phyloP scores from a whole-genome alignment of 805 yeast genomes.

The Schwanniomyces polymorphus region DNA sequence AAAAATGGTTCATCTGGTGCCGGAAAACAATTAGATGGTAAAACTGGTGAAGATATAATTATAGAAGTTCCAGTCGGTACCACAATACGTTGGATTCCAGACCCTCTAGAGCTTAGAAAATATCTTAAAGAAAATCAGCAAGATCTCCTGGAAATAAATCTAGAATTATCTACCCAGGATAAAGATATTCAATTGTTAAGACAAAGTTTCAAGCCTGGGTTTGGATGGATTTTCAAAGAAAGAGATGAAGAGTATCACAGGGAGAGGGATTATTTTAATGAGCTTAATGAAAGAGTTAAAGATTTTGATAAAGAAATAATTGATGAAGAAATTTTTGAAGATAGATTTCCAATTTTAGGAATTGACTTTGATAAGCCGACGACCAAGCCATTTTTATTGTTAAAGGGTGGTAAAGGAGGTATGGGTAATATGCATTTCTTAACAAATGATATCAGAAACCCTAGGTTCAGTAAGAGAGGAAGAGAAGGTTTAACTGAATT shows the following conservation, averaged over 20 bases:
- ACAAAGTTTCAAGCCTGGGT: slow-evolving; percentile 62
- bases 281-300: slow-evolving; percentile 62
- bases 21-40: slow-evolving; percentile 82
- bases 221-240: slow-evolving; percentile 89
- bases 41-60: slow-evolving; percentile 73
- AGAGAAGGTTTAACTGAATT: slow-evolving; percentile 63
- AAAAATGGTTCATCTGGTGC: slow-evolving; percentile 71
- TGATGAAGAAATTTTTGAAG: slow-evolving; percentile 58
- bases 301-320: slow-evolving; percentile 61
- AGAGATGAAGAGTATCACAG: slow-evolving; percentile 69
- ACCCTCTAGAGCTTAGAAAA: slow-evolving; percentile 51
- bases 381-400: slow-evolving; percentile 62
- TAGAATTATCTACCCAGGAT: slow-evolving; percentile 31
- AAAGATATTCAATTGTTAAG: slow-evolving; percentile 56
- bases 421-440: slow-evolving; percentile 95
- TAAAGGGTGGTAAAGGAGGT: slow-evolving; percentile 92
- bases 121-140: slow-evolving; percentile 14
- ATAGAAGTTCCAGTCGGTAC: slow-evolving; percentile 94
- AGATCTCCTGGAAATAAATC: slow-evolving; percentile 19
- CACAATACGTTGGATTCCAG: slow-evolving; percentile 78
- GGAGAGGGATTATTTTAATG: slow-evolving; percentile 63
- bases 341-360: slow-evolving; percentile 80
- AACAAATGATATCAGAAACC: slow-evolving; percentile 81
- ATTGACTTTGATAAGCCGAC: slow-evolving; percentile 66
- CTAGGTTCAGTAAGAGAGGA: slow-evolving; percentile 83